Evolutionary conservation across 2,329 filamentous ascomycete genomes (phyloP).

Genomic region (Aspergillus sp.): DNA sequence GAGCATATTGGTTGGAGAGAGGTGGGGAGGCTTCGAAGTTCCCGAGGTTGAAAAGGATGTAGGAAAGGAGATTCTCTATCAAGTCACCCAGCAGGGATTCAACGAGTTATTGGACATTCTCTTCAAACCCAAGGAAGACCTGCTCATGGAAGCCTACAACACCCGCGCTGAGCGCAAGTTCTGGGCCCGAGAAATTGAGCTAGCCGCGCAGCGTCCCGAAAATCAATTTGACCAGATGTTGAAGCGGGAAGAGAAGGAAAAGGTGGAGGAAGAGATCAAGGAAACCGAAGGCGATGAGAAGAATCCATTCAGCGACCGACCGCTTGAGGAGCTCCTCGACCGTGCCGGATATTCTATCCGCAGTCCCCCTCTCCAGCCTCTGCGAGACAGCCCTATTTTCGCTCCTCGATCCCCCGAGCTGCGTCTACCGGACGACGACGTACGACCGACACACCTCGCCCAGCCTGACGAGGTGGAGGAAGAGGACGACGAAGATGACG

Average conservation of each 20-base stretch:
- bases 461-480: conserved; percentile 20
- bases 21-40: conserved; percentile 76
- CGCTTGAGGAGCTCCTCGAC: conserved; percentile 45
- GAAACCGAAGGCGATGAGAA: conserved; percentile 29
- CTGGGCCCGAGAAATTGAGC: conserved; percentile 46
- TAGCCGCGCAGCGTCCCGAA: conserved; percentile 32
- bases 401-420: conserved; percentile 24
- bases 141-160: conserved; percentile 66
- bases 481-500: conserved; percentile 18
- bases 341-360: conserved; percentile 41
- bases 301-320: conserved; percentile 32
- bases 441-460: conserved; percentile 12
- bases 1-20: conserved; percentile 64
- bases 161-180: conserved; percentile 63
- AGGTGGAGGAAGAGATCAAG: conserved; percentile 27
- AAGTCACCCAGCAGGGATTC: conserved; percentile 87
- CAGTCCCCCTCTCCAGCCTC: conserved; percentile 23
- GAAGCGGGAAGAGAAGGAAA: conserved; percentile 6
- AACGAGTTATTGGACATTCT: conserved; percentile 87
- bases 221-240: conserved; percentile 18
- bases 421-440: conserved; percentile 22
- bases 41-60: conserved; percentile 78
- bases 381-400: conserved; percentile 21
- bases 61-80: conserved; percentile 84
- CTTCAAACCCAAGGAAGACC: conserved; percentile 77